A percentile compares a stretch with the other conserved stretches of the same genome.
Evolutionary conservation across 257 asterid species (phyloP).

Genomic region (Marsdenia floribunda): DNA sequence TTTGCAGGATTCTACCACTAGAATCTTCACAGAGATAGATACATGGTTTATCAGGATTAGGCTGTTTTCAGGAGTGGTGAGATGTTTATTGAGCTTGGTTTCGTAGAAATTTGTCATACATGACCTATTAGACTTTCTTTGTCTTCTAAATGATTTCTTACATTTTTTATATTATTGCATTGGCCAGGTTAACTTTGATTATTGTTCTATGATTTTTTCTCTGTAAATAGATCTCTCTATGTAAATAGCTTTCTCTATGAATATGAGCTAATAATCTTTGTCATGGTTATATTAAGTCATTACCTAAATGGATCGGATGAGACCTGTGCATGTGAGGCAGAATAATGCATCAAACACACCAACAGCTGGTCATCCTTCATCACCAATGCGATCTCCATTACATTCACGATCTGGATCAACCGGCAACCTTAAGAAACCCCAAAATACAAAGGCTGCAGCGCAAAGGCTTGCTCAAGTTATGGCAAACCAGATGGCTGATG

Average conservation of each 20-base stretch:
- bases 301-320: constrained; percentile 7
- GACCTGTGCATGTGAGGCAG: constrained; percentile 3
- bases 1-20: not conserved
- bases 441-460: constrained; percentile 83
- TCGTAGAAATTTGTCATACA: not conserved
- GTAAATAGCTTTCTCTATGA: not conserved
- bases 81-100: not conserved
- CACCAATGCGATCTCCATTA: constrained; percentile 40
- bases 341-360: constrained; percentile 8
- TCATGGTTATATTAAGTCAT: not conserved
- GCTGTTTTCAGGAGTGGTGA: not conserved
- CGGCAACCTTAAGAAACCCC: constrained; percentile 49
- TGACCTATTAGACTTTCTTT: not conserved
- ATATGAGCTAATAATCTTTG: not conserved
- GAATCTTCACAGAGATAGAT: not conserved
- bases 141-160: not conserved
- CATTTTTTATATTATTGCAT: not conserved
- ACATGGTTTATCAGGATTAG: not conserved
- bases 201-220: not conserved
- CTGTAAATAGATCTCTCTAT: not conserved
- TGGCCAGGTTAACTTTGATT: not conserved
- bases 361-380: constrained; percentile 18
- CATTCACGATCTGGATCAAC: constrained; percentile 49
- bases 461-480: constrained; percentile 82
- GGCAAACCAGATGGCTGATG: constrained; percentile 69